phyloP scores from a whole-genome alignment of 2,329 filamentous ascomycete genomes.

The Ascochyta rabiei region DNA sequence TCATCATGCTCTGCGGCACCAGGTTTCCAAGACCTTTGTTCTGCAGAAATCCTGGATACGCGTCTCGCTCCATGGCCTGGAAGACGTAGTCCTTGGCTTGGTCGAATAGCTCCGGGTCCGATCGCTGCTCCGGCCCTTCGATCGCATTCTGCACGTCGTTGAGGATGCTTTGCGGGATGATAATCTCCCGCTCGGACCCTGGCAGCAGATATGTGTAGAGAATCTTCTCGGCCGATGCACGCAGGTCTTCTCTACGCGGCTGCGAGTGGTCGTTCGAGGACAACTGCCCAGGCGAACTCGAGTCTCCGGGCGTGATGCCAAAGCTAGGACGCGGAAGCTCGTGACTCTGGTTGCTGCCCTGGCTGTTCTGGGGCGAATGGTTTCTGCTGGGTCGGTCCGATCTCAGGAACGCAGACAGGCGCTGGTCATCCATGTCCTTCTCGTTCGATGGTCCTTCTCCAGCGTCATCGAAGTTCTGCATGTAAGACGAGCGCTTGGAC shows the following conservation, averaged over 20 bases:
- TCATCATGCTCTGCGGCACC: conserved; percentile 86
- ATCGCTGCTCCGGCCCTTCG: conserved; percentile 80
- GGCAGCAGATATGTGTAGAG: conserved; percentile 96
- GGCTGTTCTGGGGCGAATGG: conserved; percentile 57
- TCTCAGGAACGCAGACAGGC: conserved; percentile 88
- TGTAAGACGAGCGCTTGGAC: conserved; percentile 83
- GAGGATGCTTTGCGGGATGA: conserved; percentile 85
- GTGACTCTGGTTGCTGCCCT: conserved; percentile 59
- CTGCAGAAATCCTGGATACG: conserved; percentile 95
- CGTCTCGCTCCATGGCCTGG: conserved; percentile 98
- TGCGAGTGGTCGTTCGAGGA: conserved; percentile 42
- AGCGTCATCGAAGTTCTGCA: conserved; percentile 62
- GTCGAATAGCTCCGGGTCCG: conserved; percentile 97
- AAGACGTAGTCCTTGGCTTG: conserved; percentile 99
- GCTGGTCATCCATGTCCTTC: conserved; percentile 79
- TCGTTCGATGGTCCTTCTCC: conserved; percentile 65
- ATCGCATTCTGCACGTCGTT: conserved; percentile 85
- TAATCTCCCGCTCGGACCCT: conserved; percentile 95
- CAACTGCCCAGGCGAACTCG: conserved; percentile 62
- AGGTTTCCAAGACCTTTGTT: conserved; percentile 96
- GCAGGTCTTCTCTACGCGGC: conserved; percentile 73
- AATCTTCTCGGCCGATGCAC: conserved; percentile 95
- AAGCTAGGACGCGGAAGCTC: conserved; percentile 62
- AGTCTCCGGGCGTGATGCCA: conserved; percentile 64
- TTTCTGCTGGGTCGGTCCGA: conserved; percentile 56